Evolutionary conservation across 352 stramenopile genomes (phyloP).

Genomic region (Phytophthora palmivora): DNA sequence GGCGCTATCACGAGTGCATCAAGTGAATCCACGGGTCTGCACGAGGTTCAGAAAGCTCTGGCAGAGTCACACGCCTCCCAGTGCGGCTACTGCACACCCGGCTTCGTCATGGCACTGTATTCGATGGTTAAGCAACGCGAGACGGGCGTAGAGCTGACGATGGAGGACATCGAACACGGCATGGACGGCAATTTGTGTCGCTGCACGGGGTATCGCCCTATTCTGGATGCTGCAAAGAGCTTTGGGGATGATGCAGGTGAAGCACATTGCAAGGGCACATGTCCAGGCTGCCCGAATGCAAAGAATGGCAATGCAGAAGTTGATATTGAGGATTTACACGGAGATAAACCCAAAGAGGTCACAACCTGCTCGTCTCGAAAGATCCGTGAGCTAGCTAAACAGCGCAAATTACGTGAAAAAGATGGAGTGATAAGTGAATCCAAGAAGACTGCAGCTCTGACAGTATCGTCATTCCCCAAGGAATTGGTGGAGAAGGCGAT

Average conservation of each 20-base stretch:
- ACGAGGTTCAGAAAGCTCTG: constrained; percentile 89
- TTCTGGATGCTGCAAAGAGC: constrained; percentile 88
- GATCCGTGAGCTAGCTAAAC: constrained; percentile 62
- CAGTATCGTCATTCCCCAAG: constrained; percentile 49
- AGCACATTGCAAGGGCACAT: constrained; percentile 71
- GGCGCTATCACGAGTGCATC: constrained; percentile 9
- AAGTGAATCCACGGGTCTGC: constrained; percentile 52
- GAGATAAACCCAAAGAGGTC: constrained; percentile 41
- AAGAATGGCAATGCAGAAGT: constrained; percentile 40
- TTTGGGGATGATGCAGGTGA: constrained; percentile 74
- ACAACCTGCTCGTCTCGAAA: constrained; percentile 76
- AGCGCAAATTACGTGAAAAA: constrained; percentile 39
- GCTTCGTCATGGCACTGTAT: constrained; percentile 89
- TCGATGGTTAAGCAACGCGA: constrained; percentile 84
- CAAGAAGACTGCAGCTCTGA: constrained; percentile 24
- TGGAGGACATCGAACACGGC: constrained; percentile 92
- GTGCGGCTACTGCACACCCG: constrained; percentile 94
- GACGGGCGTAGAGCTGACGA: constrained; percentile 67
- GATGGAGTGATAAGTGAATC: constrained; percentile 24
- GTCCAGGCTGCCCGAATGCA: constrained; percentile 74
- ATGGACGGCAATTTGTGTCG: constrained; percentile 97
- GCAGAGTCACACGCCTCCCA: constrained; percentile 94
- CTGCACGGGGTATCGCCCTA: constrained; percentile 91
- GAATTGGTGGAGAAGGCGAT: constrained; percentile 69
- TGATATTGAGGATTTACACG: constrained; percentile 67